Base-by-base conservation (phyloP, 1,284 basidiomycete species). In the Trametes versicolor region DNA sequence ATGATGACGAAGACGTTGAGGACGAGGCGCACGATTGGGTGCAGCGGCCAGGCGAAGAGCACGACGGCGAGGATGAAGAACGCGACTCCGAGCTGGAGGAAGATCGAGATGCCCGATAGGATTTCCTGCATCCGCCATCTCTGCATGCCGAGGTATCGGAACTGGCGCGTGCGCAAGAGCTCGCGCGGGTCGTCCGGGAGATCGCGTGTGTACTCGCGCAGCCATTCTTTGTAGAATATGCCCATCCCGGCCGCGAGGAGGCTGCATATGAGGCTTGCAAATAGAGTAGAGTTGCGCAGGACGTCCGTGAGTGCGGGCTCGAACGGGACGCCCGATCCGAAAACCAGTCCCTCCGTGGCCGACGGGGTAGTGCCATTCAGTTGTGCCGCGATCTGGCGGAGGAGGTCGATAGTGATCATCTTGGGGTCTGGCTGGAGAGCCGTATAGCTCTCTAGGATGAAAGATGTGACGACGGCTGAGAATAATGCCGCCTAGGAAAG, bases 191-290 rank as follows among this genome's bases (percentile, higher is more conserved):
- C 43, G 7, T 32, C 12, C 9, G 65, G 65, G 25, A 50, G 21
- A 36, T 45, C 53, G 21, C 63, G 58, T 0, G 17, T 34, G 47
- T 63, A 58, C 27, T 67, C 58, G 36, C 65, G 61, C n/a, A 66
- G 41, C 65, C 65, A 66, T 25, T 66, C 56, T 39, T 63, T 66
- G 54, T 56, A 57, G 43, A 62, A 55, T 4, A 66, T 49, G 12
- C 65, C 53, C 60, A 60, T 63, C 0, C 61, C 65, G 0, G 65
- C 62, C 0, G 65, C 58, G 50, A 67, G 50, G 39, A 67, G 58
- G 51, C 54, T 60, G 58, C 65, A 67, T 15, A 63, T 51, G 7
- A 67, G 36, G 34, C 61, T 59, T 0, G 62, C 61, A 32, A 63
- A 61, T 2, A 63, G 59, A 2, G 57, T 41, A 9, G 62, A 21